These are phyloP conservation scores for Stachybotrys chartarum DNA, from an alignment of 2,329 filamentous ascomycete species.

Conservation along the genomic window DNA sequence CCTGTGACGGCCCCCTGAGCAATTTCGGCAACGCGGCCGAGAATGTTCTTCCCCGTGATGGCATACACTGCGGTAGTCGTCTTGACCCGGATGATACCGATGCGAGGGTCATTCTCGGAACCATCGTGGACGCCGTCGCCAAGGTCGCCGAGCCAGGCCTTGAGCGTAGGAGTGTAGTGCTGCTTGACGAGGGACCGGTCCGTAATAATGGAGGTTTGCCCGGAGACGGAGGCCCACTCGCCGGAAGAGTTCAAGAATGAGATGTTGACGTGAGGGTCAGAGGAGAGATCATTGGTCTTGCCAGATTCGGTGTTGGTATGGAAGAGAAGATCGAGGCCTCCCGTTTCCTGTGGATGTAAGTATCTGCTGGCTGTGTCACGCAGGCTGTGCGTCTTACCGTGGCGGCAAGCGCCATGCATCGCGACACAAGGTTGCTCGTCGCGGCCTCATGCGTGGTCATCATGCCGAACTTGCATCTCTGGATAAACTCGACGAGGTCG, in stretches of 20 bases:
- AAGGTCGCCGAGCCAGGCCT: slow-evolving; percentile 82
- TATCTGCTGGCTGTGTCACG: neutral
- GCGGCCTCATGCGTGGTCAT: slow-evolving; percentile 69
- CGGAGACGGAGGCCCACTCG: slow-evolving; percentile 84
- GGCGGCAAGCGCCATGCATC: slow-evolving; percentile 79
- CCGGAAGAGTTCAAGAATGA: slow-evolving; percentile 70
- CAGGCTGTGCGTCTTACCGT: slow-evolving; percentile 44
- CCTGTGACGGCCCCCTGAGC: slow-evolving; percentile 71
- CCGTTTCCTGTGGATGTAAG: slow-evolving; percentile 52
- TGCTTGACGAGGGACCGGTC: slow-evolving; percentile 63
- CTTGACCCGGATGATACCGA: slow-evolving; percentile 73
- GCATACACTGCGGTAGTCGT: slow-evolving; percentile 67
- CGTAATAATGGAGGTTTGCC: slow-evolving; percentile 60
- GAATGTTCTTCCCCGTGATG: slow-evolving; percentile 51
- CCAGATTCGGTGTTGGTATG: slow-evolving; percentile 86
- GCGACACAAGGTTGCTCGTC: slow-evolving; percentile 63
- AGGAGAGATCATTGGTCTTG: slow-evolving; percentile 74
- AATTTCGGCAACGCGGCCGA: slow-evolving; percentile 61
- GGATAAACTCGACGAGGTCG: slow-evolving; percentile 64
- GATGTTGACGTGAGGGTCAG: slow-evolving; percentile 70
- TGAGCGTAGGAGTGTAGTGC: slow-evolving; percentile 66
- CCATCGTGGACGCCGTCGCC: slow-evolving; percentile 80
- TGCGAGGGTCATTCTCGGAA: slow-evolving; percentile 71
- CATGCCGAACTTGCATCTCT: slow-evolving; percentile 75
- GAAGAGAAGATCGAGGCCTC: slow-evolving; percentile 78